phyloP scores from a whole-genome alignment of 257 asterid species.

The Ophiorrhiza pumila region DNA sequence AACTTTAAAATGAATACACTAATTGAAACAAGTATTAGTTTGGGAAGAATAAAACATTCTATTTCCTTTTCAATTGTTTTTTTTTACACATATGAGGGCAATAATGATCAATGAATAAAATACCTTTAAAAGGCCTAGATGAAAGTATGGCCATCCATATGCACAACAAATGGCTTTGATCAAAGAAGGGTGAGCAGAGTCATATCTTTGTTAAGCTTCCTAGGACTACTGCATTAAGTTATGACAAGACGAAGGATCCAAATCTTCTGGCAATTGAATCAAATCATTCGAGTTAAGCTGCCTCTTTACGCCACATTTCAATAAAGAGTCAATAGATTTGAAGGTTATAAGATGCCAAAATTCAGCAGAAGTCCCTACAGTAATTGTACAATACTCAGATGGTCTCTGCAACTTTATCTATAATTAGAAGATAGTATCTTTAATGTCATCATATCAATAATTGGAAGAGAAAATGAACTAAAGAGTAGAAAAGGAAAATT shows the following conservation, averaged over 20 bases:
- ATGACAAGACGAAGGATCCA: conserved; percentile 83
- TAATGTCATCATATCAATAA: not conserved
- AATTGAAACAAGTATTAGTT: not conserved
- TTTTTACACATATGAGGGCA: not conserved
- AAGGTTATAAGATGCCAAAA: conserved; percentile 60
- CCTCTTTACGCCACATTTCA: conserved; percentile 67
- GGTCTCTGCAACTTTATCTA: too few species aligned
- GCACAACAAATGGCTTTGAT: conserved; percentile 64
- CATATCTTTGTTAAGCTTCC: conserved; percentile 54
- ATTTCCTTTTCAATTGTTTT: too few species aligned
- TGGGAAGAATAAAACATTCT: not conserved
- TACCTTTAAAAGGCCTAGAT: conserved; percentile 81
- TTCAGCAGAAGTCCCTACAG: conserved; percentile 42
- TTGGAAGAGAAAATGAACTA: not conserved
- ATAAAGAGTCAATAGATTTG: conserved; percentile 55
- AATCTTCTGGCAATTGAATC: conserved; percentile 72
- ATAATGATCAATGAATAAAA: conserved; percentile 6
- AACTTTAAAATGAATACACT: not conserved
- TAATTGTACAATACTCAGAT: conserved; percentile 6
- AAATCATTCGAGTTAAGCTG: conserved; percentile 87
- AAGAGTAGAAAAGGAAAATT: not conserved
- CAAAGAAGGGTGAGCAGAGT: conserved; percentile 46
- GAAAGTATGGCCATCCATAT: conserved; percentile 87
- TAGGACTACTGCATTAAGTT: conserved; percentile 48
- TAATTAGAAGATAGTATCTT: too few species aligned